These are phyloP conservation scores for Bromus sterilis DNA, from an alignment of 176 grass and related monocot species.

Conservation along the genomic window DNA sequence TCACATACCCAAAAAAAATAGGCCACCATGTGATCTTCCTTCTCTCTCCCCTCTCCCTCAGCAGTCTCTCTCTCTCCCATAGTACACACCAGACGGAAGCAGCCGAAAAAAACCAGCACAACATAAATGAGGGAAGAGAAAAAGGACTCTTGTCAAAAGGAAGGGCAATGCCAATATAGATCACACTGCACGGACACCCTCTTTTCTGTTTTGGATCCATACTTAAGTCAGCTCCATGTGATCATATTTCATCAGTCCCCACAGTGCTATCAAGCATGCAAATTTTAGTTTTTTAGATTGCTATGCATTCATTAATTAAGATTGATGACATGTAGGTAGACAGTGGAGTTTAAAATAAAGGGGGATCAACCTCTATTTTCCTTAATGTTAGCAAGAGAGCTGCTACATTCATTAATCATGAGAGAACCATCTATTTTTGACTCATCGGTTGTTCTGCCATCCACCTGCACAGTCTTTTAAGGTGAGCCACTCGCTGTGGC, in stretches of 20 bases:
- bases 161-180: slow-evolving; percentile 30
- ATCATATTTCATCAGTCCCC: slow-evolving; percentile 23
- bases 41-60: slow-evolving; percentile 32
- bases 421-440: not conserved
- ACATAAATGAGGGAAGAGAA: slow-evolving; percentile 31
- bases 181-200: slow-evolving; percentile 10
- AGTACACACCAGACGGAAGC: not conserved
- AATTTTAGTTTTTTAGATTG: not conserved
- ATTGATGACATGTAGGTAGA: not conserved
- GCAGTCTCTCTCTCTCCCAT: not conserved
- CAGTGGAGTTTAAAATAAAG: slow-evolving; percentile 2
- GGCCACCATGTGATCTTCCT: slow-evolving; percentile 58
- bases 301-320: not conserved
- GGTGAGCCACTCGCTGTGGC: slow-evolving; percentile 14
- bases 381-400: too few relatives aligned
- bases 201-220: slow-evolving; percentile 17
- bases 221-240: slow-evolving; percentile 43
- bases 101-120: slow-evolving; percentile 37
- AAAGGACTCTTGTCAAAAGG: slow-evolving; percentile 38
- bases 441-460: slow-evolving; percentile 16
- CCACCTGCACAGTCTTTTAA: slow-evolving; percentile 35
- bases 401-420: too few relatives aligned
- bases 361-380: not conserved
- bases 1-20: slow-evolving; percentile 55
- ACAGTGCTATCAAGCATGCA: not conserved